Evolutionary conservation across 2,329 filamentous ascomycete species (phyloP), one percentile per base, ranked within the genome.

Genomic region (Penicillium freii): DNA sequence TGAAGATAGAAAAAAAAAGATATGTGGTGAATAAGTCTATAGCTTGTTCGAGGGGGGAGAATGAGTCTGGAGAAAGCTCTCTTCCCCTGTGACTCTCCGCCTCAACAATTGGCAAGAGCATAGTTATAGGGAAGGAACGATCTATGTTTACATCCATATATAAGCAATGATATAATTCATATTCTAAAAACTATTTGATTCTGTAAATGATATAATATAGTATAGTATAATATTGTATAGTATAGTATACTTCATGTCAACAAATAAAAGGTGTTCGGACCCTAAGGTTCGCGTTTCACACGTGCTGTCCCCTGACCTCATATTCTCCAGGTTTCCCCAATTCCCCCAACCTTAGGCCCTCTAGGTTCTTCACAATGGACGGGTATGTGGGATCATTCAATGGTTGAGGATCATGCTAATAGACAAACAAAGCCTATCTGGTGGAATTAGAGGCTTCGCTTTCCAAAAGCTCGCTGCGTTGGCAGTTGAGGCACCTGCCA

Each of bases 381-480:
- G 69, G 67, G 71, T 73, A 66, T 51, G 70, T 57, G 7, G 38
- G 5, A 17, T 51, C 27, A 19, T 34, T 43, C 25, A 36, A 17
- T 44, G 23, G 2, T 17, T 31, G 21, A 36, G 39, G 8, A 56
- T 51, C 25, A 38, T 49, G 33, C 44, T 54, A 57, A 69, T 62
- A 23, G 59, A 53, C 10, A 52, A 39, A 29, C 56, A 19, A 51
- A 75, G 73, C 44, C 67, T 73, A 34, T 68, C 68, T 36, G 64
- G 62, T 55, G 68, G 68, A 47, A 72, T 78, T 55, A 71, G 77
- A 56, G 70, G 73, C 55, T 71, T 74, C 42, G 78, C 78, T 38
- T 73, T 79, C 61, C 70, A 76, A 62, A 78, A 75, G 61, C 73
- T 80, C 43, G 77, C 77, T 33, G 66, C 67, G 7, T 64, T 80